These are phyloP conservation scores for Coemansia sp. DNA, from an alignment of 192 early-diverging fungal genomes.

Conservation along the genomic window DNA sequence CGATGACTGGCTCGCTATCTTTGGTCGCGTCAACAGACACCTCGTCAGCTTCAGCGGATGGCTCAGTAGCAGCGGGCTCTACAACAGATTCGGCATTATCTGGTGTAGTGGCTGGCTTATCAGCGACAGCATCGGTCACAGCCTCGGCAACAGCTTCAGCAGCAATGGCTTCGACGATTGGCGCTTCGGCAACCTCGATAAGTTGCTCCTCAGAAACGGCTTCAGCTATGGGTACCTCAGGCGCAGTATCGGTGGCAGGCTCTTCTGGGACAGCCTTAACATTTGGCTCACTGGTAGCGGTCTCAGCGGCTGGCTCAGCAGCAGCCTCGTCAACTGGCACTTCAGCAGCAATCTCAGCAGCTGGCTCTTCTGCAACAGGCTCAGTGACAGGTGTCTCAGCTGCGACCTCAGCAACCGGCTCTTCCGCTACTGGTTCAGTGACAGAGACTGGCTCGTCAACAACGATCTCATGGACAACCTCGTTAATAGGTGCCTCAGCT, in stretches of 20 bases:
- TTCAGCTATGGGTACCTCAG: background rate
- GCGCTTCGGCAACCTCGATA: background rate
- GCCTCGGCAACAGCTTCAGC: background rate
- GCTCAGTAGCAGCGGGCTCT: background rate
- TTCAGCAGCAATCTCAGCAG: background rate
- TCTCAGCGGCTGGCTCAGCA: background rate
- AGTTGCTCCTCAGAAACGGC: background rate
- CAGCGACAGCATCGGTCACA: background rate
- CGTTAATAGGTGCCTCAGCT: background rate
- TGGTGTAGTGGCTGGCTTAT: background rate
- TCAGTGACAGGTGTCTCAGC: background rate
- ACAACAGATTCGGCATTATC: background rate
- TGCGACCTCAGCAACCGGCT: background rate
- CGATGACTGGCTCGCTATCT: background rate
- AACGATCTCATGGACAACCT: background rate
- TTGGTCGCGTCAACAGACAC: background rate
- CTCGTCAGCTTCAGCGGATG: background rate
- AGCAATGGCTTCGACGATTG: conserved; percentile 1
- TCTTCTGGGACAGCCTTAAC: too few relatives aligned
- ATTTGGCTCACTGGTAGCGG: background rate
- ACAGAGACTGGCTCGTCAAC: background rate
- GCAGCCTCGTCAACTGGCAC: background rate
- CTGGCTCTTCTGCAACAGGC: background rate
- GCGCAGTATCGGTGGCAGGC: conserved; percentile 1
- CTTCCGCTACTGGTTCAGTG: background rate